Evolutionary conservation across 2,329 filamentous ascomycete species (phyloP).

Genomic region (Hypoxylon sp.): DNA sequence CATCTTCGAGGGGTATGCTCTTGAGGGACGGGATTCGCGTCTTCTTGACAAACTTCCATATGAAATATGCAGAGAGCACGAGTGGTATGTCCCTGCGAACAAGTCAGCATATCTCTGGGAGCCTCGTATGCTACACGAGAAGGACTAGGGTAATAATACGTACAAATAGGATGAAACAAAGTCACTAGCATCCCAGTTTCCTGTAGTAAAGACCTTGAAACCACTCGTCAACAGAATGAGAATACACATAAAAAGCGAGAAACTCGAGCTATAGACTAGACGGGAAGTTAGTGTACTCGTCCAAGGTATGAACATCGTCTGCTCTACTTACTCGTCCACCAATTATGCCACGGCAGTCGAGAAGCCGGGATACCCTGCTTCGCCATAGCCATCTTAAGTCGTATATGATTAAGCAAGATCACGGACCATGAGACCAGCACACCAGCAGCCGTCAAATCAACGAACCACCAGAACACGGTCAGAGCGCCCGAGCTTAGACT

Average conservation of each 20-base stretch:
- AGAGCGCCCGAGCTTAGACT: slow-evolving; percentile 68
- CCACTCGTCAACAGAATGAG: slow-evolving; percentile 78
- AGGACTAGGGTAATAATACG: slow-evolving; percentile 49
- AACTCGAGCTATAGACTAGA: slow-evolving; percentile 71
- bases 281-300: slow-evolving; percentile 16
- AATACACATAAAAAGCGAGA: slow-evolving; percentile 70
- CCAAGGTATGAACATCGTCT: not conserved
- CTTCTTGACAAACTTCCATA: slow-evolving; percentile 76
- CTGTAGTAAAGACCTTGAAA: slow-evolving; percentile 72
- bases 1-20: slow-evolving; percentile 65
- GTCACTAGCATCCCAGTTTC: slow-evolving; percentile 67
- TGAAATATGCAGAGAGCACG: slow-evolving; percentile 66
- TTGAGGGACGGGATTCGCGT: slow-evolving; percentile 67
- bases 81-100: slow-evolving; percentile 68
- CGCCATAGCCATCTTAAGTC: slow-evolving; percentile 67
- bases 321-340: slow-evolving; percentile 67
- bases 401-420: slow-evolving; percentile 71
- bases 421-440: slow-evolving; percentile 74
- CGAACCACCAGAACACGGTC: slow-evolving; percentile 75
- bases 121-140: not conserved
- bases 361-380: slow-evolving; percentile 65
- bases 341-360: slow-evolving; percentile 72
- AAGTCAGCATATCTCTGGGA: slow-evolving; percentile 13
- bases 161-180: slow-evolving; percentile 75
- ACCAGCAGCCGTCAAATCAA: slow-evolving; percentile 71